These are phyloP conservation scores for Biscogniauxia mediterranea DNA, from an alignment of 2,329 filamentous ascomycete genomes.

Conservation along the genomic window DNA sequence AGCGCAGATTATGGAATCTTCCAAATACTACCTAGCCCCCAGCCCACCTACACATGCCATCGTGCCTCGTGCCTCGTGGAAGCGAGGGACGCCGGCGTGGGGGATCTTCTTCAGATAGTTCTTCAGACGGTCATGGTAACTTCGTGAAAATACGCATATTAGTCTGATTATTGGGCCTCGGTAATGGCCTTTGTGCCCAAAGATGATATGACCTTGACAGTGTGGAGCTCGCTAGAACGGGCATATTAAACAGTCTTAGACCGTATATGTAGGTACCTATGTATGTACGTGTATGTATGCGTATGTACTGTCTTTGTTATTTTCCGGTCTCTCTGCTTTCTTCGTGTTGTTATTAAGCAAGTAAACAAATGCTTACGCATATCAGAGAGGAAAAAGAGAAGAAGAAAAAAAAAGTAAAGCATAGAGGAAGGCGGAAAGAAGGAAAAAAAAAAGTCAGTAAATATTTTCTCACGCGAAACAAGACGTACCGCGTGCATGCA, in stretches of 20 bases:
- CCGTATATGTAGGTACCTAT: not conserved
- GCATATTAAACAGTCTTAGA: not conserved
- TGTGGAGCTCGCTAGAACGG: not conserved
- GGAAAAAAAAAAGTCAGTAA: slow-evolving; percentile 14
- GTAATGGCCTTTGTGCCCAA: not conserved
- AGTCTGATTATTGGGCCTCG: not conserved
- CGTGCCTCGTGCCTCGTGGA: not conserved
- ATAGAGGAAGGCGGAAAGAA: slow-evolving; percentile 7
- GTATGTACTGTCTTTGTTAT: not conserved
- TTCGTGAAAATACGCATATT: not conserved
- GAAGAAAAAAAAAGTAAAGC: not conserved
- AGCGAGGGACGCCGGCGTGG: not conserved
- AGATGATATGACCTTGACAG: not conserved
- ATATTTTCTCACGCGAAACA: not conserved
- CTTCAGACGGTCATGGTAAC: not conserved
- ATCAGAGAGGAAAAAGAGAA: slow-evolving; percentile 7
- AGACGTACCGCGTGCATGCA: slow-evolving; percentile 7
- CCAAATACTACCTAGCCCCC: too few species aligned
- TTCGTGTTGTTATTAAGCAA: not conserved
- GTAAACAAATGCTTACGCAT: slow-evolving; percentile 5
- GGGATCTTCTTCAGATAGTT: not conserved
- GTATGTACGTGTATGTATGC: not conserved
- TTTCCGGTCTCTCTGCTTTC: not conserved
- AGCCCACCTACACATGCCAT: not conserved
- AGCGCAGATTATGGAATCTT: not conserved